Conservation (phyloP, 352 stramenopile species). For the Phytophthora tentaculata region DNA sequence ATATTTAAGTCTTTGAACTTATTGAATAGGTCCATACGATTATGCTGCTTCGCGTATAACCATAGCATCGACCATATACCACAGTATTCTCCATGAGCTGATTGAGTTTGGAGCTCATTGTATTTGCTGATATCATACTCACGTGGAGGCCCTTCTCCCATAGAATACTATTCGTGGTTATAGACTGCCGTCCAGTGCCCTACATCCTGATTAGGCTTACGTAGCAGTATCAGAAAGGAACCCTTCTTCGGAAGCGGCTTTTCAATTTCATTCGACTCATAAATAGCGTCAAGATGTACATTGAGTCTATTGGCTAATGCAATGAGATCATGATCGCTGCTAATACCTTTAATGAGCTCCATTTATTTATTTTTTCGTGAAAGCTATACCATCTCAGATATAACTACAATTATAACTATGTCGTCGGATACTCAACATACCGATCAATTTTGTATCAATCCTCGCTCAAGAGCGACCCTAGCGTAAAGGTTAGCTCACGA, state of each 20-base stretch:
- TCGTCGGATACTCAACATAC: neutral
- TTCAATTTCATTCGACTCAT: neutral
- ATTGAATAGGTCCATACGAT: neutral
- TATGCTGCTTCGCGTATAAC: neutral
- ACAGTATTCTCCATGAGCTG: neutral
- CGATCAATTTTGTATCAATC: neutral
- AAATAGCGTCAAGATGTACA: constrained; percentile 1
- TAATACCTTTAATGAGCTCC: constrained; percentile 6
- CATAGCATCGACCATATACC: neutral
- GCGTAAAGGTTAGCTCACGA: neutral
- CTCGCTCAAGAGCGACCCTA: neutral
- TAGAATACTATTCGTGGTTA: neutral
- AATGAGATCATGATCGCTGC: constrained; percentile 3
- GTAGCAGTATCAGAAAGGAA: constrained; percentile 7
- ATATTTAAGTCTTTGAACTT: neutral
- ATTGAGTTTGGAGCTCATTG: neutral
- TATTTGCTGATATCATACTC: too few species aligned
- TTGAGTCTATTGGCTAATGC: neutral
- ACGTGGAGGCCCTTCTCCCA: neutral
- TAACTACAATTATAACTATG: neutral
- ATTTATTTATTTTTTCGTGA: constrained; percentile 2
- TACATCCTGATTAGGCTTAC: neutral
- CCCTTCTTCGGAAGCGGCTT: neutral
- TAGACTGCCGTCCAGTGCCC: constrained; percentile 5
- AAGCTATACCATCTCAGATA: neutral